Evolutionary conservation across 163 green algal genomes (phyloP), one percentile per base, ranked within the genome.

Genomic region (Trebouxia gelatinosa): DNA sequence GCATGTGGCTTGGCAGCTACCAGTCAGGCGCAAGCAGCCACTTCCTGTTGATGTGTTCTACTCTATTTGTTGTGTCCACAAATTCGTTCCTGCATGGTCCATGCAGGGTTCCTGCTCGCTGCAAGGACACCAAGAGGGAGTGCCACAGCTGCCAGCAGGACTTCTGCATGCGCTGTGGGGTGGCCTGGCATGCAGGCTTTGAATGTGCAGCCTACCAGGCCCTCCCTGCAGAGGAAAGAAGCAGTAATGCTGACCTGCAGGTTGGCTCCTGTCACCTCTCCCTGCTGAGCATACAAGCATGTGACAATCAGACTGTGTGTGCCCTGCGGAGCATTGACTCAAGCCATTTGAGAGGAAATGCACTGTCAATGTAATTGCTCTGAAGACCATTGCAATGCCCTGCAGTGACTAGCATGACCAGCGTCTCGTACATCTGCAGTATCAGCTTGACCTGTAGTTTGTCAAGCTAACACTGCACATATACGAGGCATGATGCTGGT

Each of bases 81-180:
- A n/a, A n/a, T n/a, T n/a, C n/a, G n/a, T n/a, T n/a, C n/a, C n/a
- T n/a, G n/a, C n/a, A n/a, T n/a, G n/a, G n/a, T n/a, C n/a, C n/a
- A n/a, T 70, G 31, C 23, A 72, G 64, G 64, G 64, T 72, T 34
- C 64, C 64, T 35, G 1, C 37, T 7, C 19, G 64, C 6, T 72
- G 64, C 37, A 72, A 72, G n/a, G 64, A 72, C 35, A 37, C 50
- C 3, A 72, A 37, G 35, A 72, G 64, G 37, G 64, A 35, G 23
- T 72, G 64, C 35, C 64, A 72, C 35, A 23, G 32, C 35, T 72
- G 64, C 64, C 35, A 51, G 35, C 64, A 72, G 19, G 50, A 72
- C 35, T 72, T 72, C 64, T 72, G 64, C 37, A 72, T 72, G 64
- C 64, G 64, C 19, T 72, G 64, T 19, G 35, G 50, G 50, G 64